Percentiles rank a stretch among this genome's conserved stretches.
Conservation (phyloP, 2,329 filamentous ascomycete species). For the Myriosclerotinia curreyana region DNA sequence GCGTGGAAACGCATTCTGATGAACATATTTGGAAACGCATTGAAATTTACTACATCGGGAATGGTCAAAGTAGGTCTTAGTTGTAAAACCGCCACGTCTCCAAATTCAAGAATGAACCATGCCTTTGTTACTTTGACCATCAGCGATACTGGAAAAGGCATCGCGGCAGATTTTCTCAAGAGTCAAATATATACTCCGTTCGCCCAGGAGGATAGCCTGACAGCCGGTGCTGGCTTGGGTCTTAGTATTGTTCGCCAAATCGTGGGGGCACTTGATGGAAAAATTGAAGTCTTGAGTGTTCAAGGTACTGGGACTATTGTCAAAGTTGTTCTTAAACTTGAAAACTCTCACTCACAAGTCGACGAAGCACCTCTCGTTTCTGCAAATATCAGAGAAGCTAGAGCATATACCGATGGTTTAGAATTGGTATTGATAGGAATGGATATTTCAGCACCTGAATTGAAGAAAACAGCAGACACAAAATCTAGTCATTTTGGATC, state of each 20-base stretch:
- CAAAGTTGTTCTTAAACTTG: constrained; percentile 31
- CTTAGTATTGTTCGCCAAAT: constrained; percentile 64
- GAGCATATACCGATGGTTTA: constrained; percentile 13
- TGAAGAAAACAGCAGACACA: not conserved
- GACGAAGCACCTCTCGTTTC: constrained; percentile 41
- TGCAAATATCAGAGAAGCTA: constrained; percentile 12
- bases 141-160: constrained; percentile 61
- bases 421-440: constrained; percentile 27
- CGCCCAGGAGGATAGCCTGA: constrained; percentile 52
- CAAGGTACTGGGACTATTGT: constrained; percentile 54
- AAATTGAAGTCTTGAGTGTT: constrained; percentile 55
- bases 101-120: constrained; percentile 20
- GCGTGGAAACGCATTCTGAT: constrained; percentile 47
- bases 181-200: constrained; percentile 55
- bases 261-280: constrained; percentile 56
- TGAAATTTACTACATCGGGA: constrained; percentile 58
- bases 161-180: constrained; percentile 59
- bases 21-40: constrained; percentile 60
- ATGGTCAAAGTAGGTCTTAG: constrained; percentile 47
- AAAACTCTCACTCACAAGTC: constrained; percentile 12
- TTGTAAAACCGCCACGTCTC: constrained; percentile 32
- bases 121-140: constrained; percentile 46
- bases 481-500: not conserved
- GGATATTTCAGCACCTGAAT: not conserved
- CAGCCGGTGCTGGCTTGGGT: constrained; percentile 59